phyloP scores from a whole-genome alignment of 1,139 yeast genomes.

The Saccharomyces hybrid region DNA sequence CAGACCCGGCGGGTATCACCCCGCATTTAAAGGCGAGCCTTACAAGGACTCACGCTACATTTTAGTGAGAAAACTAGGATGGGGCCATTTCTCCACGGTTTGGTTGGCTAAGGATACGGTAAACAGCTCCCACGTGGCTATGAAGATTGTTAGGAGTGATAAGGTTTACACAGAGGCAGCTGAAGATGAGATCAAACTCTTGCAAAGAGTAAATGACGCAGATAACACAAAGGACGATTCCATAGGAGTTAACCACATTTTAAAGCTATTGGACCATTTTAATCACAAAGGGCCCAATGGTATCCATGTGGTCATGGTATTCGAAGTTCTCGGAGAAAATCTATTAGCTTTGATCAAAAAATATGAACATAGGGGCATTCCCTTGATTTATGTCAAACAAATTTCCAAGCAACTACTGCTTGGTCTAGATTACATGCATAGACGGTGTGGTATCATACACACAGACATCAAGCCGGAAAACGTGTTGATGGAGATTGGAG shows the following conservation, averaged over 20 bases:
- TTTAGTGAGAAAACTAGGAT: slow-evolving; percentile 62
- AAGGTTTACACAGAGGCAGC: slow-evolving; percentile 71
- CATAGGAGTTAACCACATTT: slow-evolving; percentile 56
- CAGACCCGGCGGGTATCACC: slow-evolving; percentile 72
- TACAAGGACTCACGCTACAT: slow-evolving; percentile 53
- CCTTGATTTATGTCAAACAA: slow-evolving; percentile 62
- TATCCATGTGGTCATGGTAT: slow-evolving; percentile 69
- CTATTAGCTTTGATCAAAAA: slow-evolving; percentile 56
- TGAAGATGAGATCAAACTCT: slow-evolving; percentile 60
- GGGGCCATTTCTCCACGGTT: slow-evolving; percentile 80
- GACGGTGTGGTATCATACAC: slow-evolving; percentile 70
- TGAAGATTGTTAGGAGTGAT: slow-evolving; percentile 69
- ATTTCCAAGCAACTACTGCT: slow-evolving; percentile 61
- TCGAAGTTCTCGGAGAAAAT: slow-evolving; percentile 76
- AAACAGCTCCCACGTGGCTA: slow-evolving; percentile 53
- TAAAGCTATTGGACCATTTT: slow-evolving; percentile 59
- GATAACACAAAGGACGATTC: slow-evolving; percentile 13
- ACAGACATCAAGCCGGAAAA: slow-evolving; percentile 78
- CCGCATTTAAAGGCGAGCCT: slow-evolving; percentile 63
- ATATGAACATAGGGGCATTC: slow-evolving; percentile 62
- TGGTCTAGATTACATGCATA: slow-evolving; percentile 63
- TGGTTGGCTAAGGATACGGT: slow-evolving; percentile 60
- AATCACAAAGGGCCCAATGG: slow-evolving; percentile 69
- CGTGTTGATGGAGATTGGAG: slow-evolving; percentile 64
- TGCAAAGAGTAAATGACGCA: slow-evolving; percentile 16